Percentiles rank a stretch among this genome's conserved stretches.
Evolutionary conservation across 441 rosid genomes (phyloP).

Genomic region (Breynia disticha): DNA sequence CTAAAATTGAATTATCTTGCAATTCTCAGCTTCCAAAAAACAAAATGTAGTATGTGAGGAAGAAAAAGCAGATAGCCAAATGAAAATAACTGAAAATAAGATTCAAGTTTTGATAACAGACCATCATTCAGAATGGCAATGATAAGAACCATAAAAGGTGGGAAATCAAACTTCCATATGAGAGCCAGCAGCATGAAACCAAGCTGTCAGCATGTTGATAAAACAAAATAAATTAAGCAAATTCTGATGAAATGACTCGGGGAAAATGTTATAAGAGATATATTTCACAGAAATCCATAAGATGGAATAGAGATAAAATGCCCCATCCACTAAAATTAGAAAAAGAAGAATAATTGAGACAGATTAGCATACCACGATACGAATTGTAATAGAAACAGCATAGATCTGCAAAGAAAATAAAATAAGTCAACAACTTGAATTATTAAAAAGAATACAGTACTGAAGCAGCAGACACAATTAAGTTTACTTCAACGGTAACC

Average conservation of each 20-base stretch:
- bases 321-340: too few species aligned
- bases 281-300: too few species aligned
- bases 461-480: too few species aligned
- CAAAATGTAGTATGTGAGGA: background rate
- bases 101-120: conserved; percentile 22
- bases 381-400: conserved; percentile 94
- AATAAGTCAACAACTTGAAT: conserved; percentile 4
- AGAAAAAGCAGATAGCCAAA: background rate
- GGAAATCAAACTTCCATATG: conserved; percentile 94
- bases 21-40: conserved; percentile 15
- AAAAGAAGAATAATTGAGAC: conserved; percentile 1
- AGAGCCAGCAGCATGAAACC: conserved; percentile 97
- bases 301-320: too few species aligned
- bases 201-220: conserved; percentile 32
- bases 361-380: conserved; percentile 70
- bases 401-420: conserved; percentile 50
- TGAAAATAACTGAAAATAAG: background rate
- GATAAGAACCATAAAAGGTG: conserved; percentile 98
- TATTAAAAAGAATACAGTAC: conserved; percentile 1
- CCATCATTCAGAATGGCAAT: conserved; percentile 96
- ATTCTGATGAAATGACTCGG: background rate
- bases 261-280: background rate
- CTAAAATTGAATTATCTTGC: conserved; percentile 29
- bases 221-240: conserved; percentile 2
- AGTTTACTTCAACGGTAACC: too few species aligned